Conservation (phyloP, 1,284 basidiomycete genomes). For the Sanghuangporus sanghuang region DNA sequence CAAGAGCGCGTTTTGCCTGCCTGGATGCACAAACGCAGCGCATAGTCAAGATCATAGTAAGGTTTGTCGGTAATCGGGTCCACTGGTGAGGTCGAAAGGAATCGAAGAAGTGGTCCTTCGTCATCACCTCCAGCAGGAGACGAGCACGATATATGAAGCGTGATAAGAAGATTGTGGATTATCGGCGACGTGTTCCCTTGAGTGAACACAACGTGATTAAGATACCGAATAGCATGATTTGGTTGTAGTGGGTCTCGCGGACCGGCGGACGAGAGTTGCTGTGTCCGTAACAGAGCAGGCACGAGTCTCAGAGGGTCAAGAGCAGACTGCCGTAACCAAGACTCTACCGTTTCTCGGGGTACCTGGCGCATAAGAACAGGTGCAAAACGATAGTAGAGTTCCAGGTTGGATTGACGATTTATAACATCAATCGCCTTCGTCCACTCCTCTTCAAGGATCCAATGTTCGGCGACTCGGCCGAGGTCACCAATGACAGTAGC, state of each 20-base stretch:
- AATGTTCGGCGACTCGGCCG: constrained; percentile 87
- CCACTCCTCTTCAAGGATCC: constrained; percentile 92
- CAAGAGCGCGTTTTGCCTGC: constrained; percentile 83
- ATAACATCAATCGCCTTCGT: constrained; percentile 83
- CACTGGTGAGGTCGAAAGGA: constrained; percentile 79
- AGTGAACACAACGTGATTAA: constrained; percentile 80
- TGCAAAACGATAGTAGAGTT: constrained; percentile 92
- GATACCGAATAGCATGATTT: constrained; percentile 86
- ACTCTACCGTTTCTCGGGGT: constrained; percentile 86
- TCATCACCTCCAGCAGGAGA: constrained; percentile 41
- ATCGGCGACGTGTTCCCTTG: constrained; percentile 78
- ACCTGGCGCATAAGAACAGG: constrained; percentile 83
- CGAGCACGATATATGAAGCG: constrained; percentile 66
- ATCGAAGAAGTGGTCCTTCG: constrained; percentile 80
- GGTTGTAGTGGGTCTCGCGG: constrained; percentile 65
- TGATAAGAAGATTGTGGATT: constrained; percentile 92
- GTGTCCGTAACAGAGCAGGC: constrained; percentile 83
- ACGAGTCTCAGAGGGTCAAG: constrained; percentile 85
- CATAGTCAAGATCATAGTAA: constrained; percentile 97
- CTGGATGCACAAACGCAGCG: constrained; percentile 85
- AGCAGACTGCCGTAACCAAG: constrained; percentile 80
- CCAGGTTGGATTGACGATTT: constrained; percentile 77
- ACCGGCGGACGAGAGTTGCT: constrained; percentile 38
- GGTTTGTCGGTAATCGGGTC: constrained; percentile 83
- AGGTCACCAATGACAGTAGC: constrained; percentile 81